Evolutionary conservation across 495 filamentous ascomycete species (phyloP), one percentile per base, ranked within the genome.

Genomic region (Pseudoneurospora amorphoporcata): DNA sequence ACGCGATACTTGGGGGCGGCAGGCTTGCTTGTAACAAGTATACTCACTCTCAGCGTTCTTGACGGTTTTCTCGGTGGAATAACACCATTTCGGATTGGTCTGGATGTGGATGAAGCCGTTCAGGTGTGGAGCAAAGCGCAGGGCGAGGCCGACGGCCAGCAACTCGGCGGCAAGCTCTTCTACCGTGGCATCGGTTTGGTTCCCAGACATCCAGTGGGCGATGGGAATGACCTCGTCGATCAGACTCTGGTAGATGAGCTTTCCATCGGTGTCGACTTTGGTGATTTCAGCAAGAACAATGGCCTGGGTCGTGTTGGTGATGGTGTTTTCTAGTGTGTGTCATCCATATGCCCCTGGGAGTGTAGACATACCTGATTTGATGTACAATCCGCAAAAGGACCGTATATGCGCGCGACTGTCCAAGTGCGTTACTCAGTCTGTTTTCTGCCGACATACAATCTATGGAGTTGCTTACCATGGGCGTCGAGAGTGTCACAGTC

Each of bases 321-420:
- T 29, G 2, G 0, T 58, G 19, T 2, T 4, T 23, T 53, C 19
- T 2, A 29, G 2, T 53, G n/a, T 32, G 23, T 29, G 23, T 32
- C 23, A 45, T 1, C n/a, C 17, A 0, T 8, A 23, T 19, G 1
- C 3, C 42, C 6, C 17, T 45, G 19, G n/a, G 8, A 53, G 19
- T n/a, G 72, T 69, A 40, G 17, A 40, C 76, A 68, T 77, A 88
- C 88, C 79, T 90, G 89, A 72, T 90, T 91, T 3, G 89, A 90
- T n/a, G 89, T 91, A 75, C 87, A 90, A 73, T 91, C 88, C 23
- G 84, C 82, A 74, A 91, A 91, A 0, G 87, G 88, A 14, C 88
- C 89, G 0, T 89, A 76, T 17, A 83, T 77, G 74, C 81, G 83
- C n/a, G 87, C 84, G 7, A 90, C 88, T 88, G 70, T 47, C 14